Base-by-base conservation (phyloP, 768 basidiomycete species). In the Chalciporus piperatus region DNA sequence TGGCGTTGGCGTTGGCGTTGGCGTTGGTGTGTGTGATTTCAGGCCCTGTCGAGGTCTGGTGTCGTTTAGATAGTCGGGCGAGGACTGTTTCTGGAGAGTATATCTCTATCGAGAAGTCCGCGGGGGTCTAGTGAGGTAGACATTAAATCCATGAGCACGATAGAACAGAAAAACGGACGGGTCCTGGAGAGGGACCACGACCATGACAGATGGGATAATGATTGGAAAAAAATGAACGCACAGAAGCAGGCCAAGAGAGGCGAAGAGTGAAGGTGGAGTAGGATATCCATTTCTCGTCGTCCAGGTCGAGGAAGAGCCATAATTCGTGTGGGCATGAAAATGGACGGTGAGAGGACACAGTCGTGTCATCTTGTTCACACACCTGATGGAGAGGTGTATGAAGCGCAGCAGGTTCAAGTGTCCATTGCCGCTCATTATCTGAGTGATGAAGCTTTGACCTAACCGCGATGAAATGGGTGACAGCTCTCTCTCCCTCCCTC, bases 231-330 rank as follows among this genome's bases (percentile, higher is more conserved):
- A 17, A 37, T 6, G 23, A 45, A 74, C 80, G 58, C 58, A 83
- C 81, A 16, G 72, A 77, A 47, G 81, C 81, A 42, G 80, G 73
- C 79, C 79, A 83, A 25, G 81, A 83, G 11, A 77, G 42, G 39
- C 81, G 72, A 35, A 83, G 68, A 2, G 81, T 80, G 55, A 79
- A 82, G 22, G 74, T 72, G 32, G 66, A 52, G 59, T 75, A 73
- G 6, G 62, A 51, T 7, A 50, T 61, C 79, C 81, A 82, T 23
- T 48, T 57, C 14, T 58, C 55, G 52, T 63, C 64, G 52, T 75
- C 74, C 41, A 80, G 62, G 61, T 81, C 72, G 4, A 83, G 72
- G 12, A 64, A 55, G 27, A 80, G 51, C 80, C 80, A 82, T 17
- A 76, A 56, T 52, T 78, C 75, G 53, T 80, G 68, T 12, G 71